phyloP scores from a whole-genome alignment of 371 early-diverging fungal genomes.

The Haplosporangium sp. region DNA sequence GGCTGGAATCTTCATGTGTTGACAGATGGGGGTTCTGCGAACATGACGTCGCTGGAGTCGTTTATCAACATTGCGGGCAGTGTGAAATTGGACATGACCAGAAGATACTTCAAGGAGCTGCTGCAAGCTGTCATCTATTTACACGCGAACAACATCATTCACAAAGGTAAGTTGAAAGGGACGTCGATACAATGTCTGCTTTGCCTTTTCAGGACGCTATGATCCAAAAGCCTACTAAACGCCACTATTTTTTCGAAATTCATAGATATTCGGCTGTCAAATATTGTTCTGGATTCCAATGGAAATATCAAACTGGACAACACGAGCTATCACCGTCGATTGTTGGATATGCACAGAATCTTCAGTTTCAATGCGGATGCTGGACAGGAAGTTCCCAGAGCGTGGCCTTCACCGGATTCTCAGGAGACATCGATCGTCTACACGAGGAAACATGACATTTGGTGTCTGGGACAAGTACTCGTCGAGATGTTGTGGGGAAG shows the following conservation, averaged over 20 bases:
- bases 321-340: constrained; percentile 58
- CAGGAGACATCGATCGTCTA: constrained; percentile 43
- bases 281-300: constrained; percentile 59
- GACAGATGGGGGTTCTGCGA: constrained; percentile 61
- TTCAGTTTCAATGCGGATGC: constrained; percentile 45
- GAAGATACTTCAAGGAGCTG: constrained; percentile 69
- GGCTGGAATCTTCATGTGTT: constrained; percentile 69
- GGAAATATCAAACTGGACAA: constrained; percentile 56
- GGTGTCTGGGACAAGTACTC: constrained; percentile 78
- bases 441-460: constrained; percentile 78
- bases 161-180: constrained; percentile 59
- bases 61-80: constrained; percentile 51
- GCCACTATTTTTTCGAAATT: background rate
- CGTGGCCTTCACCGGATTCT: constrained; percentile 56
- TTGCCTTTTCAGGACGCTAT: background rate
- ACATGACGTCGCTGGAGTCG: constrained; percentile 64
- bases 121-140: constrained; percentile 67
- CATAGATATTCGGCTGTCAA: constrained; percentile 56
- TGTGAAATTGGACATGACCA: constrained; percentile 57
- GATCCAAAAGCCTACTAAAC: too few relatives aligned
- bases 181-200: background rate
- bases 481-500: constrained; percentile 81
- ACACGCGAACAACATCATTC: constrained; percentile 68
- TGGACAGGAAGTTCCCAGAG: constrained; percentile 24
- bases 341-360: constrained; percentile 57